A percentile compares a stretch with the other conserved stretches of the same genome.
These are phyloP conservation scores for Stevia rebaudiana DNA, from an alignment of 140 eudicot species.

Conservation along the genomic window DNA sequence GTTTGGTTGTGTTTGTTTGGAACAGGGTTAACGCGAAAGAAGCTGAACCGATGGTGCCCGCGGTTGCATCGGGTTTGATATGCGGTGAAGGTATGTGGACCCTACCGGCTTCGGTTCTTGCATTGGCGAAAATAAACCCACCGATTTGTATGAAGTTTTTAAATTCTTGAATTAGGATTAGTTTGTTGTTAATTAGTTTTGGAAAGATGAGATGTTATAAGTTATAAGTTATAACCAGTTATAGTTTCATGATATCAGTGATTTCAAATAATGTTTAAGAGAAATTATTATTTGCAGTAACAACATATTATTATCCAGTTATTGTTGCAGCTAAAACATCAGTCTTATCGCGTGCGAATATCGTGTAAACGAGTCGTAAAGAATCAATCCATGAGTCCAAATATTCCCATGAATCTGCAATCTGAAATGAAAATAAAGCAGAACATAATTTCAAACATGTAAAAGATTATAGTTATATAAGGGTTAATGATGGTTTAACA, in stretches of 20 bases:
- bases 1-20: constrained; percentile 63
- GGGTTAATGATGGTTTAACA: constrained; percentile 1
- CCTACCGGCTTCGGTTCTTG: constrained; percentile 65
- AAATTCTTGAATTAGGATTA: constrained; percentile 28
- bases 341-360: constrained; percentile 81
- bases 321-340: constrained; percentile 89
- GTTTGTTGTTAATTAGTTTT: constrained; percentile 31
- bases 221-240: neutral
- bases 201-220: constrained; percentile 22
- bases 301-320: constrained; percentile 34
- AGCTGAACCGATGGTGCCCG: constrained; percentile 73
- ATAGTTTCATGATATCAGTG: neutral
- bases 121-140: constrained; percentile 56
- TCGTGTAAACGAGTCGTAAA: constrained; percentile 83
- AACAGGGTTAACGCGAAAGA: constrained; percentile 37
- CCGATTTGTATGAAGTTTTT: constrained; percentile 76
- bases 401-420: constrained; percentile 93
- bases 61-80: constrained; percentile 84
- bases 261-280: constrained; percentile 9
- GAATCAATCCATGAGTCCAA: constrained; percentile 96
- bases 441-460: neutral
- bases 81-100: constrained; percentile 86
- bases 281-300: constrained; percentile 13
- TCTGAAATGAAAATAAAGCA: constrained; percentile 34
- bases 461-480: neutral